Base-by-base conservation (phyloP, 805 yeast species). In the Maudiozyma barnettii region DNA sequence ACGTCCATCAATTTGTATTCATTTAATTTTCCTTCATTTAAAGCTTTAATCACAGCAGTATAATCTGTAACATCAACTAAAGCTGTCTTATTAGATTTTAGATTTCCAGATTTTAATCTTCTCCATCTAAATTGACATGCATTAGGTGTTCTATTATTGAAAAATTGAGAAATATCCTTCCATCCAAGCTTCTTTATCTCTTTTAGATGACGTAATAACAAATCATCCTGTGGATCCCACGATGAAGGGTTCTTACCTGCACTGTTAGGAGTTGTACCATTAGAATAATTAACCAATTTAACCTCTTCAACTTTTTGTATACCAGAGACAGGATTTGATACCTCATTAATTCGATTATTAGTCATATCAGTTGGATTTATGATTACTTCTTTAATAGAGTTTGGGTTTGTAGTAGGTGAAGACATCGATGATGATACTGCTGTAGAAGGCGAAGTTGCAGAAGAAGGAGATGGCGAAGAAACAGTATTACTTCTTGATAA, bases 41-140 rank as follows among this genome's bases (percentile, higher is more conserved):
- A 33, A 9, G 49, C 49, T 14, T 39, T 31, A 16, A 46, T 30
- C 2, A 42, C 42, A 2, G 36, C 41, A 23, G 41, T 37, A 44
- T 45, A 44, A 26, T 49, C 44, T 10, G 46, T 42, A 4, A 52
- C 50, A 41, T 52, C 51, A 5, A 52, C 43, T 21, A 49, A 18
- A 5, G 64, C 65, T 3, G 65, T 59, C 41, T 59, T 60, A 41
- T 60, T 61, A n/a, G 65, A 56, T 50, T 71, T 70, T 44, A 71
- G 51, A 22, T 68, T 64, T 1, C 75, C 74, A 2, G 73, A 69
- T 54, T 70, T 76, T 40, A 81, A 67, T 53, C 95, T 68, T 61
- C 95, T 75, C 95, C 95, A 87, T 55, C 95, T 76, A 61, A 85
- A 85, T 66, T 85, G 95, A 58, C 95, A 85, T 2, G 95, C 95